Conservation (phyloP, 108 stramenopile genomes). For the Fistulifera pelliculosa region DNA sequence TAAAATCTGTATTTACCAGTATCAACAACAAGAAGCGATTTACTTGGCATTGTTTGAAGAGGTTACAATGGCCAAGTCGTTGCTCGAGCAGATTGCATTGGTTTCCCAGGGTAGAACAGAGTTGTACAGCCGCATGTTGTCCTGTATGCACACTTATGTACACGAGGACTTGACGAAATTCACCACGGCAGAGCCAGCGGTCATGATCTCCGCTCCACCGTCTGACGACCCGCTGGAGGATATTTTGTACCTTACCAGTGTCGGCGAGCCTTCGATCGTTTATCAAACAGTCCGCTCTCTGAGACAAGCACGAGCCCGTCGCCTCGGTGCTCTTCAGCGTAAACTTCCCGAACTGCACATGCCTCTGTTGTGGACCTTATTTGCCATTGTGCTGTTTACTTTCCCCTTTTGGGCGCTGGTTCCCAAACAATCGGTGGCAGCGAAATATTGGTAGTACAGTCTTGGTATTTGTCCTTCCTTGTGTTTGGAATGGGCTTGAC, state of each 20-base stretch:
- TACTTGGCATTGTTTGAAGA: constrained; percentile 80
- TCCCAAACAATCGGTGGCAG: constrained; percentile 77
- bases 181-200: constrained; percentile 54
- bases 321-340: constrained; percentile 70
- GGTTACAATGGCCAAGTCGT: constrained; percentile 74
- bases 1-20: neutral
- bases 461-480: constrained; percentile 41
- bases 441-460: constrained; percentile 49
- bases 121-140: constrained; percentile 57
- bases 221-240: constrained; percentile 82
- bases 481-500: constrained; percentile 61
- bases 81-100: constrained; percentile 78
- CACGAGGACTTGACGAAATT: constrained; percentile 56
- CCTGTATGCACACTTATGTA: constrained; percentile 60
- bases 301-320: constrained; percentile 69
- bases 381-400: constrained; percentile 57
- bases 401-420: constrained; percentile 79
- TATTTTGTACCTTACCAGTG: constrained; percentile 84
- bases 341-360: constrained; percentile 74
- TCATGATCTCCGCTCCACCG: constrained; percentile 54
- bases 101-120: constrained; percentile 67
- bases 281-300: constrained; percentile 81
- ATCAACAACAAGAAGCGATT: constrained; percentile 44
- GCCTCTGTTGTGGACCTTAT: constrained; percentile 66
- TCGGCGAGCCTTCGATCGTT: constrained; percentile 75